Conservation (phyloP, 805 yeast species). For the Tetrapisispora arboricola region DNA sequence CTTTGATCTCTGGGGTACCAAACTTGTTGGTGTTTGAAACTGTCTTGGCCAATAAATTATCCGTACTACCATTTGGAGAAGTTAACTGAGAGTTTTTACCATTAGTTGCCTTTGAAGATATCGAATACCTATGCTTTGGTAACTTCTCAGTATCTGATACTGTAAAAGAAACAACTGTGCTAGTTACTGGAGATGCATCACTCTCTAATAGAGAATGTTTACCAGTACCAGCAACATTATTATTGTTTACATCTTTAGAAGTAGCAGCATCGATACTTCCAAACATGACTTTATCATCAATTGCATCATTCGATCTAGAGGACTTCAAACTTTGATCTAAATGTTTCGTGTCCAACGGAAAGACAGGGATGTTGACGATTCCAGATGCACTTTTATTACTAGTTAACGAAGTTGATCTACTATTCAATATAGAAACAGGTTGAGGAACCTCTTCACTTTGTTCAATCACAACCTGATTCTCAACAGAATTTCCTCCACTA, state of each 20-base stretch:
- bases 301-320: neutral
- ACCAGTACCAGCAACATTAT: neutral
- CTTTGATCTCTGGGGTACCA: neutral
- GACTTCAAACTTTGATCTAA: neutral
- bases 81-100: conserved; percentile 7
- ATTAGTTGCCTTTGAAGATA: conserved; percentile 37
- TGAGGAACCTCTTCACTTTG: conserved; percentile 1
- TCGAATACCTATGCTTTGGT: conserved; percentile 44
- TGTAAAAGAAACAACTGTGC: conserved; percentile 5
- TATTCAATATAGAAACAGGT: conserved; percentile 14
- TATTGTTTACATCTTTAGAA: neutral
- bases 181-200: neutral
- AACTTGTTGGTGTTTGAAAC: neutral
- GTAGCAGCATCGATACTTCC: neutral
- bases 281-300: neutral
- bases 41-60: neutral
- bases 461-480: neutral
- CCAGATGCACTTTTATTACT: neutral
- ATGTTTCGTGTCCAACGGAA: neutral
- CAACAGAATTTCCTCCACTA: neutral
- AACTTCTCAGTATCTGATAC: conserved; percentile 27
- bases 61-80: conserved; percentile 10
- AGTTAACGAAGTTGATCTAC: conserved; percentile 4
- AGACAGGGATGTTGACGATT: neutral
- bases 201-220: neutral